These are phyloP conservation scores for Trametes cingulata DNA, from an alignment of 768 basidiomycete genomes.

Conservation along the genomic window DNA sequence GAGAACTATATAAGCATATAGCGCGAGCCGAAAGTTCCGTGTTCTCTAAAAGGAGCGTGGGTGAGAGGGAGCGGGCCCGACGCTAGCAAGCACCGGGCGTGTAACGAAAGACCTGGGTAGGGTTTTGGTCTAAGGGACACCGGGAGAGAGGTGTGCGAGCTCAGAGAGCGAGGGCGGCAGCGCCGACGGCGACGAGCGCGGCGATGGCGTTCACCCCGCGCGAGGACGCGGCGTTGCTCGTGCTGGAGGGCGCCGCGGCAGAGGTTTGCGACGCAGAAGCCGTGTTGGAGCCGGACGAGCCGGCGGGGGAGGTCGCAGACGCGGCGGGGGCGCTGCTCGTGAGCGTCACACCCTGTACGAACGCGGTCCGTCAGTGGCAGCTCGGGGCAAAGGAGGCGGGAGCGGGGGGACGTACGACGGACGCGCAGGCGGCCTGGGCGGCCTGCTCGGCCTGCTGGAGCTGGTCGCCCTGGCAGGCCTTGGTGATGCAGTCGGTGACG, in stretches of 20 bases:
- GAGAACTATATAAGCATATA: slow-evolving; percentile 20
- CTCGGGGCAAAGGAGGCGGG: neutral
- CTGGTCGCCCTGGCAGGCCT: slow-evolving; percentile 28
- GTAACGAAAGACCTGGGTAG: neutral
- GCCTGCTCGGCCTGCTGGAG: slow-evolving; percentile 27
- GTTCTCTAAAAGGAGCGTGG: neutral
- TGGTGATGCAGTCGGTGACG: slow-evolving; percentile 32
- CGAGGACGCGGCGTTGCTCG: slow-evolving; percentile 28
- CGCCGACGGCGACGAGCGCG: slow-evolving; percentile 45
- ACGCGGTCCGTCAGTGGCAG: neutral
- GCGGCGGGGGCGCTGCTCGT: slow-evolving; percentile 33
- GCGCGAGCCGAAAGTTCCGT: slow-evolving; percentile 16
- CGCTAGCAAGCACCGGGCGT: slow-evolving; percentile 1
- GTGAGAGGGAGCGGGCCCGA: no score
- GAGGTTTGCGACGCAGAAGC: slow-evolving; percentile 13
- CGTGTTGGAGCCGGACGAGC: slow-evolving; percentile 9
- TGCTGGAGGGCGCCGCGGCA: slow-evolving; percentile 1
- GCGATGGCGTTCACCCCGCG: slow-evolving; percentile 39
- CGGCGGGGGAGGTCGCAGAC: slow-evolving; percentile 16
- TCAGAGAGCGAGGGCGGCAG: slow-evolving; percentile 49
- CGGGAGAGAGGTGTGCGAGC: neutral
- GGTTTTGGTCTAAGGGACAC: neutral
- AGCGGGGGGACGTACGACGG: slow-evolving; percentile 28
- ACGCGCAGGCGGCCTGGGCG: slow-evolving; percentile 28
- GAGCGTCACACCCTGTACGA: slow-evolving; percentile 54